Evolutionary conservation across 345 rosid genomes (phyloP).

Genomic region (Hibiscus mutabilis): DNA sequence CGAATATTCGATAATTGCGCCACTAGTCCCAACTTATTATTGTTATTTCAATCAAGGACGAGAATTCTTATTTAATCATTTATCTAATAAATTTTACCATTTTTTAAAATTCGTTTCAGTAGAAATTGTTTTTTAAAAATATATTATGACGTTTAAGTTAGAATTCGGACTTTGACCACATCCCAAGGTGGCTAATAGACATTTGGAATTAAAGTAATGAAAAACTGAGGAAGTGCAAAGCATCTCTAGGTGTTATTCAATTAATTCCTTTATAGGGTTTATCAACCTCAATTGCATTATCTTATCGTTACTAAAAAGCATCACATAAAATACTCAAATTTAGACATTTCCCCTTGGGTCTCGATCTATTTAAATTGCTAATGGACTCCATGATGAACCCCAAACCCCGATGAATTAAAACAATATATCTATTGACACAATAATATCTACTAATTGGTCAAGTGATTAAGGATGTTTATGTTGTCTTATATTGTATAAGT

Average conservation of each 20-base stretch:
- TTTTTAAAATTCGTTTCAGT: neutral
- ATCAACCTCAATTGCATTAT: neutral
- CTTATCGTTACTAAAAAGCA: neutral
- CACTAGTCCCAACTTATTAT: neutral
- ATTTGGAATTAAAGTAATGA: neutral
- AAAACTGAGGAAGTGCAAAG: neutral
- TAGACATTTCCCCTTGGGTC: neutral
- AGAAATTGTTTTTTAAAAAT: too few species aligned
- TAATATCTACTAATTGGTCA: too few species aligned
- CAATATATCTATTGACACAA: too few species aligned
- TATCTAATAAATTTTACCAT: neutral
- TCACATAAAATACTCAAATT: neutral
- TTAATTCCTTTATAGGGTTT: neutral
- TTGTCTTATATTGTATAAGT: too few species aligned
- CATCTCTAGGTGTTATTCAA: slow-evolving; percentile 1
- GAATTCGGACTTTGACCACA: neutral
- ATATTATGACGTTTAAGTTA: too few species aligned
- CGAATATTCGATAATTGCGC: neutral
- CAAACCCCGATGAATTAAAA: neutral
- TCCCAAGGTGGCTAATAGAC: neutral
- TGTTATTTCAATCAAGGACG: neutral
- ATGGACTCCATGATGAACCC: too few species aligned
- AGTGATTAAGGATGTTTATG: too few species aligned
- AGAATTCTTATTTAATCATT: neutral
- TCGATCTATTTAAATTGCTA: neutral